These are phyloP conservation scores for Tarenaya hassleriana DNA, from an alignment of 345 rosid genomes.

Conservation along the genomic window DNA sequence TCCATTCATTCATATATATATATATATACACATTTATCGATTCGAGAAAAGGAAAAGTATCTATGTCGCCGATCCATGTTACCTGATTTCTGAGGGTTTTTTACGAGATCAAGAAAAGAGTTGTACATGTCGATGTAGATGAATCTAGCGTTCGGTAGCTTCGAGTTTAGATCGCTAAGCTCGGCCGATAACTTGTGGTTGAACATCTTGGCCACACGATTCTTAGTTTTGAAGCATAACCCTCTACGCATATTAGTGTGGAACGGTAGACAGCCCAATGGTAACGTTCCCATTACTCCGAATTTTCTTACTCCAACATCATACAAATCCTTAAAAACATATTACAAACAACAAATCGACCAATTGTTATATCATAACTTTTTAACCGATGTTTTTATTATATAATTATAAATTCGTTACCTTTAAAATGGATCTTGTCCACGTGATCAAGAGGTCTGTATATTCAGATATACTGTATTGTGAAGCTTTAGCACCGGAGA, in stretches of 20 bases:
- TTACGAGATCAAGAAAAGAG: constrained; percentile 12
- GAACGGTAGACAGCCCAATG: constrained; percentile 24
- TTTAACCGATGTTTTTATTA: neutral
- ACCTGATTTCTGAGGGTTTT: constrained; percentile 14
- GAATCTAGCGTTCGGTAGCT: constrained; percentile 20
- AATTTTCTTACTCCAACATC: constrained; percentile 19
- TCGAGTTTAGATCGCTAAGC: constrained; percentile 15
- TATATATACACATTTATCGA: no score
- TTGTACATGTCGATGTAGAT: constrained; percentile 20
- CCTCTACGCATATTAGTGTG: constrained; percentile 10
- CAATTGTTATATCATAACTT: no score
- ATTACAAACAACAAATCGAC: neutral
- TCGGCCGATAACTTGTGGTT: constrained; percentile 7
- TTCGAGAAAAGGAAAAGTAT: neutral
- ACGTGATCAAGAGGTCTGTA: constrained; percentile 32
- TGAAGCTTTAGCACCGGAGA: constrained; percentile 22
- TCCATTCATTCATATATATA: no score
- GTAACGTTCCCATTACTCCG: constrained; percentile 18
- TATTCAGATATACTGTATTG: constrained; percentile 35
- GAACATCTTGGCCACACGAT: constrained; percentile 14
- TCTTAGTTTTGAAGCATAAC: constrained; percentile 15
- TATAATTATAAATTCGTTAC: constrained; percentile 14
- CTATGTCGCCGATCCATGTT: no score
- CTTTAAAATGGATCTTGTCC: constrained; percentile 36
- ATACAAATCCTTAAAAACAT: constrained; percentile 8